These are phyloP conservation scores for Auxenochlorella pyrenoidosa DNA, from an alignment of 139 green algal genomes.

Conservation along the genomic window DNA sequence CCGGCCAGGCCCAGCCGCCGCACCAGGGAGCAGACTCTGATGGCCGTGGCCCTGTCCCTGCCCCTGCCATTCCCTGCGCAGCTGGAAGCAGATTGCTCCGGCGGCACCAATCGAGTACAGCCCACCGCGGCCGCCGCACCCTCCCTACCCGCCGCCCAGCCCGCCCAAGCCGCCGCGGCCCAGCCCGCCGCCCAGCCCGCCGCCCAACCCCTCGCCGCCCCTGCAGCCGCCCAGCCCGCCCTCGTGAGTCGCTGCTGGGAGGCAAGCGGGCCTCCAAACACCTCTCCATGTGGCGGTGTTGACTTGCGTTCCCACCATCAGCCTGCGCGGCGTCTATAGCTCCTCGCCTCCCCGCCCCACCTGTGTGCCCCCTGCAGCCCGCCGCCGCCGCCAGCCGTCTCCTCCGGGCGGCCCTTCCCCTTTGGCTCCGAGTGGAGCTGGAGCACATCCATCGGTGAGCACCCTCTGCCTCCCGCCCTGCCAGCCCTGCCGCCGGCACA, in stretches of 20 bases:
- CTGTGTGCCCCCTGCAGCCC: neutral
- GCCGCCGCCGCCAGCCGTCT: slow-evolving; percentile 14
- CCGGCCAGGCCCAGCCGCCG: too few relatives aligned
- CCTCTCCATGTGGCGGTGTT: too few relatives aligned
- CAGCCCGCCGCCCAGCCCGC: slow-evolving; percentile 3
- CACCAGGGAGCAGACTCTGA: neutral
- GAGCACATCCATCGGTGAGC: slow-evolving; percentile 1
- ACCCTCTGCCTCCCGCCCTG: too few relatives aligned
- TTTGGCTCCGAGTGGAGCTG: slow-evolving; percentile 31
- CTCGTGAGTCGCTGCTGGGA: neutral
- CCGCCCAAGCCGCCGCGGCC: neutral
- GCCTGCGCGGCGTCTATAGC: too few relatives aligned
- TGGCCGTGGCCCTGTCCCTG: neutral
- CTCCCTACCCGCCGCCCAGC: neutral
- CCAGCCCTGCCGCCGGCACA: neutral
- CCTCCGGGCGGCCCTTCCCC: slow-evolving; percentile 22
- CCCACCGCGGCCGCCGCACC: neutral
- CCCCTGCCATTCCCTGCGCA: neutral
- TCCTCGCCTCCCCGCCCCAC: neutral
- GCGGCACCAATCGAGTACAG: neutral
- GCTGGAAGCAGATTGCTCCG: neutral
- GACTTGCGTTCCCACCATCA: too few relatives aligned
- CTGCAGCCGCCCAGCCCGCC: slow-evolving; percentile 3
- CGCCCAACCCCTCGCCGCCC: slow-evolving; percentile 15
- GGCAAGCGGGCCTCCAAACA: neutral